Percentiles rank a stretch among this genome's conserved stretches.
Conservation (phyloP, 495 filamentous ascomycete genomes). For the Penicillium argentinense region DNA sequence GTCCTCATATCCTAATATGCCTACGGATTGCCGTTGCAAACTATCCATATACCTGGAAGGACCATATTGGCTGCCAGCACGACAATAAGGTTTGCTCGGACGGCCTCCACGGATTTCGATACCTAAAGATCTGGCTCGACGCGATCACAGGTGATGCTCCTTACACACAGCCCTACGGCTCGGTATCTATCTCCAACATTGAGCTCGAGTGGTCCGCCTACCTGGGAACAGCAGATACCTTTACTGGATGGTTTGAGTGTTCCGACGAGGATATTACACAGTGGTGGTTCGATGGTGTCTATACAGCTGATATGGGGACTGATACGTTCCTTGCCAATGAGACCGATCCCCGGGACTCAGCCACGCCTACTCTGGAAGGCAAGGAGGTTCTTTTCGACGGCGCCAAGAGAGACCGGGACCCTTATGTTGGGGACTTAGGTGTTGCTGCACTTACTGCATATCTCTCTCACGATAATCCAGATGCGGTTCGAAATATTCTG, state of each 20-base stretch:
- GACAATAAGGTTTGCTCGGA: constrained; percentile 43
- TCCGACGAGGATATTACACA: constrained; percentile 46
- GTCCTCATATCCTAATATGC: neutral
- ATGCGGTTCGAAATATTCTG: constrained; percentile 39
- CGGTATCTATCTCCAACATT: constrained; percentile 35
- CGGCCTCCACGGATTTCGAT: constrained; percentile 49
- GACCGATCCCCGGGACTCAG: constrained; percentile 36
- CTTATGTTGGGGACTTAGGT: constrained; percentile 49
- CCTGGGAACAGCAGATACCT: constrained; percentile 43
- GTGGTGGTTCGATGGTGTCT: constrained; percentile 49
- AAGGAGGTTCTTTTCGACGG: constrained; percentile 47
- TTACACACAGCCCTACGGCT: constrained; percentile 37
- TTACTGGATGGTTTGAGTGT: constrained; percentile 48
- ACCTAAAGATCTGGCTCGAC: constrained; percentile 44
- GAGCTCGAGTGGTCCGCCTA: constrained; percentile 39
- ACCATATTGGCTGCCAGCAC: constrained; percentile 37
- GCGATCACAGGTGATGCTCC: constrained; percentile 38
- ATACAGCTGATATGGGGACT: constrained; percentile 46
- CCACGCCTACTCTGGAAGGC: constrained; percentile 34
- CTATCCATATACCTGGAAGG: constrained; percentile 38
- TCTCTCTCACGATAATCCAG: constrained; percentile 39
- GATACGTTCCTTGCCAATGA: constrained; percentile 36
- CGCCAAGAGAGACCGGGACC: constrained; percentile 49
- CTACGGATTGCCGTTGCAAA: constrained; percentile 36
- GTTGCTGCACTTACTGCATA: constrained; percentile 44